These are phyloP conservation scores for Dictyostelium capitatum DNA, from an alignment of 78 protist genomes.

Conservation along the genomic window DNA sequence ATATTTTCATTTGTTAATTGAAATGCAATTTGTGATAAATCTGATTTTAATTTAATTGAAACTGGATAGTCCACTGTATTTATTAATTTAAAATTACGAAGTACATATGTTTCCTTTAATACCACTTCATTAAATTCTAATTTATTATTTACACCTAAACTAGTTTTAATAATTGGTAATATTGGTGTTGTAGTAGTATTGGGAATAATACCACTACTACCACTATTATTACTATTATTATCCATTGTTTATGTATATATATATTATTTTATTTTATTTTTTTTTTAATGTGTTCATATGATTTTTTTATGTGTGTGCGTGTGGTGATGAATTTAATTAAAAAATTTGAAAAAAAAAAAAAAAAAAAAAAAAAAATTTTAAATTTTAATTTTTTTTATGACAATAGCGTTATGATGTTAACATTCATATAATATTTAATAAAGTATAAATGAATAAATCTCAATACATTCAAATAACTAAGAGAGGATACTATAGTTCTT, in stretches of 20 bases:
- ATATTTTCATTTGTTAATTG: constrained; percentile 82
- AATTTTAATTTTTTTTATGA: background rate
- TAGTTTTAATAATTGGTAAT: constrained; percentile 52
- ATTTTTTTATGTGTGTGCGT: too few species aligned
- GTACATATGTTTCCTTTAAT: constrained; percentile 76
- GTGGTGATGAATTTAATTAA: too few species aligned
- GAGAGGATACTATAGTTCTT: too few species aligned
- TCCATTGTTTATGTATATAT: background rate
- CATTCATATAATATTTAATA: too few species aligned
- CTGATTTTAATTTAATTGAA: constrained; percentile 55
- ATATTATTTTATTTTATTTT: background rate
- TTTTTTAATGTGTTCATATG: background rate
- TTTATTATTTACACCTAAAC: constrained; percentile 6
- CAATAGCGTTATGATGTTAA: too few species aligned
- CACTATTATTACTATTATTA: constrained; percentile 14
- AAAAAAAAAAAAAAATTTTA: background rate
- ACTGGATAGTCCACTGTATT: constrained; percentile 38
- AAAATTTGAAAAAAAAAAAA: background rate
- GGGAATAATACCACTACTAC: background rate
- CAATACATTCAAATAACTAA: too few species aligned
- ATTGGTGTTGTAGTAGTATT: background rate
- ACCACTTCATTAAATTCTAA: constrained; percentile 80
- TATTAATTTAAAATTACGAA: constrained; percentile 53
- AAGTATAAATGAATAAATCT: too few species aligned
- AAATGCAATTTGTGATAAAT: constrained; percentile 67